A percentile compares a stretch with the other conserved stretches of the same genome.
Evolutionary conservation across 2,329 filamentous ascomycete genomes (phyloP).

Genomic region (Fusarium nisikadoi): DNA sequence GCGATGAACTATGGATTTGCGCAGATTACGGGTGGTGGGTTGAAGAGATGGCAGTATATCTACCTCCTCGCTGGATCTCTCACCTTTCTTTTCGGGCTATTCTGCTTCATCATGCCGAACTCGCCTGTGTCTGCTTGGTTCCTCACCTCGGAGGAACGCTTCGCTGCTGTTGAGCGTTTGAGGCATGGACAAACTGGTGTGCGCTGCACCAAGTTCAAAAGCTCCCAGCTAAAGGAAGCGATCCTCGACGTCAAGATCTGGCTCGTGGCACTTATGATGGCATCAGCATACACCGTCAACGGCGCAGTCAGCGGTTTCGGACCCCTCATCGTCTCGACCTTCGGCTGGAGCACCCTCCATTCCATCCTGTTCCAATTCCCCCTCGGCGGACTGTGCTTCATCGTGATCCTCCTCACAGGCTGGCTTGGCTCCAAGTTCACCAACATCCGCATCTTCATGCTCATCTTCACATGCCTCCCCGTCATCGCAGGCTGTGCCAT

Average conservation of each 20-base stretch:
- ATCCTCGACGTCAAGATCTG: constrained; percentile 70
- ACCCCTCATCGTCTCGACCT: constrained; percentile 76
- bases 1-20: constrained; percentile 75
- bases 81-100: constrained; percentile 71
- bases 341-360: constrained; percentile 71
- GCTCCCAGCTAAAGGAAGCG: constrained; percentile 66
- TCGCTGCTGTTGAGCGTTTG: constrained; percentile 72
- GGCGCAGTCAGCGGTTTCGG: constrained; percentile 78
- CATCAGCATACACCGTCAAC: constrained; percentile 76
- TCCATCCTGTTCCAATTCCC: constrained; percentile 81
- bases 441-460: constrained; percentile 73
- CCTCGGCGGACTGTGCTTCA: constrained; percentile 73
- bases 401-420: constrained; percentile 73
- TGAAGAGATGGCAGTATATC: constrained; percentile 76
- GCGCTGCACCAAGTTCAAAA: constrained; percentile 69
- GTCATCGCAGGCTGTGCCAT: constrained; percentile 79
- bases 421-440: constrained; percentile 68
- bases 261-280: constrained; percentile 75
- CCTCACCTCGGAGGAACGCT: constrained; percentile 68
- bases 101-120: constrained; percentile 73
- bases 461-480: constrained; percentile 74
- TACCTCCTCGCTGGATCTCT: constrained; percentile 72
- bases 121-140: constrained; percentile 77
- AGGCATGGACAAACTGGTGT: constrained; percentile 72
- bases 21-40: constrained; percentile 64